Evolutionary conservation across 441 rosid genomes (phyloP).

Genomic region (Cnidoscolus chayamansa): DNA sequence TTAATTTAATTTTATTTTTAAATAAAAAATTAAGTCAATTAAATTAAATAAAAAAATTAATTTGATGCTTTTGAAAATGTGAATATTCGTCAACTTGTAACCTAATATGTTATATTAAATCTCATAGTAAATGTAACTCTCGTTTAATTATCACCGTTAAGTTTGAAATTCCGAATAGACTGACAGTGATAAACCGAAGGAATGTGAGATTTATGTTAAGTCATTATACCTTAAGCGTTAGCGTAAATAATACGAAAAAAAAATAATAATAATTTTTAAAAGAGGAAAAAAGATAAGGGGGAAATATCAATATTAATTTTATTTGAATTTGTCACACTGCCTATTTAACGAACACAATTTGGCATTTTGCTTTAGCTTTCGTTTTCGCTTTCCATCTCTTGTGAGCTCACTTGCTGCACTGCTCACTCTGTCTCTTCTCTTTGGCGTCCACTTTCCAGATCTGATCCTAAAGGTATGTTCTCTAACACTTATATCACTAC

Average conservation of each 20-base stretch:
- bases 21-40: no score
- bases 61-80: no score
- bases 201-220: constrained; percentile 18
- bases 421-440: neutral
- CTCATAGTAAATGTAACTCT: neutral
- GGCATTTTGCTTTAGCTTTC: neutral
- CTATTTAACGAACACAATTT: no score
- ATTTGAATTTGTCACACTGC: no score
- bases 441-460: neutral
- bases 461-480: neutral
- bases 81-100: no score
- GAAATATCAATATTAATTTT: no score
- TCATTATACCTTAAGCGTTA: neutral
- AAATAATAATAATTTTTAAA: no score
- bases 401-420: neutral
- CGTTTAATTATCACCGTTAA: neutral
- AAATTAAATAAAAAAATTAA: no score
- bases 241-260: no score
- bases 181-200: constrained; percentile 5
- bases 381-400: constrained; percentile 7
- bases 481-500: neutral
- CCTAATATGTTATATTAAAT: no score
- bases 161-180: neutral
- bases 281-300: no score
- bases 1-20: no score